These are phyloP conservation scores for Trypanosoma lewisi DNA, from an alignment of 208 protist species.

Conservation along the genomic window DNA sequence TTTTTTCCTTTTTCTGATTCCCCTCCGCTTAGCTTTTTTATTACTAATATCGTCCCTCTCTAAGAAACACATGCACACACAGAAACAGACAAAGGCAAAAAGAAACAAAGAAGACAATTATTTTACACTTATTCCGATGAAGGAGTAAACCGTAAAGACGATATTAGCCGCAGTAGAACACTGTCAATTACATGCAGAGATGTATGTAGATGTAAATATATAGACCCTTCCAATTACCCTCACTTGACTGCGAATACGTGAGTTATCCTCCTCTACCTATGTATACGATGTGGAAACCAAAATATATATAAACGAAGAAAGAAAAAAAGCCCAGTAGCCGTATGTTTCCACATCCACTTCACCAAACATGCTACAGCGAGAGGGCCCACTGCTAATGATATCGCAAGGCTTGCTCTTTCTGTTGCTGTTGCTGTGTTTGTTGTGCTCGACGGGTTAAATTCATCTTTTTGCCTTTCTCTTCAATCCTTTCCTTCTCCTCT, in stretches of 20 bases:
- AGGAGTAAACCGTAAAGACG: not conserved
- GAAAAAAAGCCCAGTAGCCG: not conserved
- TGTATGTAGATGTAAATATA: too few relatives aligned
- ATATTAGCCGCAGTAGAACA: too few relatives aligned
- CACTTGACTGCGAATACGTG: too few relatives aligned
- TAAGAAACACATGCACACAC: not conserved
- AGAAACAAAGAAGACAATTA: not conserved
- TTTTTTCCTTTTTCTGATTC: not conserved
- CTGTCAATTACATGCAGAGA: too few relatives aligned
- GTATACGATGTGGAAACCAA: too few relatives aligned
- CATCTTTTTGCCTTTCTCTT: not conserved
- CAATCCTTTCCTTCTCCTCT: conserved; percentile 7
- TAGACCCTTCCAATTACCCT: too few relatives aligned
- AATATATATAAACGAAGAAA: not conserved
- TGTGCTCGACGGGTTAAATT: not conserved
- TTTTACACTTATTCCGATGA: too few relatives aligned
- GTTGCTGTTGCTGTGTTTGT: not conserved
- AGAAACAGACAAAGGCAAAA: conserved; percentile 5
- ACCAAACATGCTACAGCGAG: not conserved
- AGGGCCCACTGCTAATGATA: not conserved
- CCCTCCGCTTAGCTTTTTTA: too few relatives aligned
- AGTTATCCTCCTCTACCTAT: too few relatives aligned
- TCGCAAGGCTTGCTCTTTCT: not conserved
- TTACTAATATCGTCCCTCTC: too few relatives aligned
- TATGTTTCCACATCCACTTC: not conserved